Evolutionary conservation across 163 green algal genomes (phyloP).

Genomic region (Scenedesmus sp.): DNA sequence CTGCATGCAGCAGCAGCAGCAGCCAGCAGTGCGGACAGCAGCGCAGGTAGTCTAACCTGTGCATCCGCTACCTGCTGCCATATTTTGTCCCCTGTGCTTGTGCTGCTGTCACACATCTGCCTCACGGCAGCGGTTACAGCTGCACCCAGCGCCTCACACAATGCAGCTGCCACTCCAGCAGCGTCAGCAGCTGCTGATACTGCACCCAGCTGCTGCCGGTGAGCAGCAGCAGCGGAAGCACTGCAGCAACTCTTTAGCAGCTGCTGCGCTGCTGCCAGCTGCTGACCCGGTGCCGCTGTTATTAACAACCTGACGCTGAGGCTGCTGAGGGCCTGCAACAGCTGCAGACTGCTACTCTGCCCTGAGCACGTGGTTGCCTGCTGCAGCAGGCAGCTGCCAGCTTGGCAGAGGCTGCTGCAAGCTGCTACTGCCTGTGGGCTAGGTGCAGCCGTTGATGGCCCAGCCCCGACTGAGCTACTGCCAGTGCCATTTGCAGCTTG

Average conservation of each 20-base stretch:
- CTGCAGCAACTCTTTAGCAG: constrained; percentile 30
- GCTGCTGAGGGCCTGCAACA: neutral
- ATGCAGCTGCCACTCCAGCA: neutral
- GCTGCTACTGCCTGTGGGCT: constrained; percentile 22
- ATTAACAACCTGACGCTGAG: constrained; percentile 44
- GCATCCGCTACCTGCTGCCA: constrained; percentile 5
- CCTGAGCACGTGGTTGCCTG: neutral
- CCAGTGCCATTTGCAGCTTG: neutral
- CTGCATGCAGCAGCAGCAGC: constrained; percentile 35
- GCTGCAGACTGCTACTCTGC: neutral
- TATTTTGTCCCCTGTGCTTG: neutral
- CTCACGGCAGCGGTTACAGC: neutral
- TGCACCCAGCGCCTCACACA: constrained; percentile 6
- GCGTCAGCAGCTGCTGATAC: neutral
- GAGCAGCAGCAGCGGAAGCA: constrained; percentile 27
- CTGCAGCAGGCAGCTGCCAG: neutral
- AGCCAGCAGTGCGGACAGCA: constrained; percentile 14
- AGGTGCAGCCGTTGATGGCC: neutral
- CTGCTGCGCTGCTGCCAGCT: constrained; percentile 39
- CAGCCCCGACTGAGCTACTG: neutral
- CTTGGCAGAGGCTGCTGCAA: constrained; percentile 45
- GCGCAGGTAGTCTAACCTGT: neutral
- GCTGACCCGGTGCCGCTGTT: constrained; percentile 35
- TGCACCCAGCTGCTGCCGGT: neutral
- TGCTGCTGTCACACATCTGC: constrained; percentile 31